Evolutionary conservation across 2,329 filamentous ascomycete genomes (phyloP).

Genomic region (Incumbomyces delicatus): DNA sequence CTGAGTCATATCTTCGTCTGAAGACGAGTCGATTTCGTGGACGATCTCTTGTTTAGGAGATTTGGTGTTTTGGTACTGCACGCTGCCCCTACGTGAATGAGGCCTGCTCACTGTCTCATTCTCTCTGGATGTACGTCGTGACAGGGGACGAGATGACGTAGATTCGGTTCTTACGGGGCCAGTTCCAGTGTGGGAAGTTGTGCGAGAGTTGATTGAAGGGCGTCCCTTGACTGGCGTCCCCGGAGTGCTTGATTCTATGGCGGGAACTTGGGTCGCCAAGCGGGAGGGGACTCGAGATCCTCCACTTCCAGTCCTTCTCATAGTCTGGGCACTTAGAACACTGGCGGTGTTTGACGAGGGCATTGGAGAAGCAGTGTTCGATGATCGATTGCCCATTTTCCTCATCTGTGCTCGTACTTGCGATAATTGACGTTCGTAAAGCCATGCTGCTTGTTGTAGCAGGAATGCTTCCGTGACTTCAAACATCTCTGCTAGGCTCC

Average conservation of each 20-base stretch:
- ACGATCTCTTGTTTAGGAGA: slow-evolving; percentile 14
- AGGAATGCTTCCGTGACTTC: slow-evolving; percentile 81
- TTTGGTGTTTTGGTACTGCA: slow-evolving; percentile 16
- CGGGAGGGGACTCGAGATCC: slow-evolving; percentile 31
- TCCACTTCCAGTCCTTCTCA: slow-evolving; percentile 25
- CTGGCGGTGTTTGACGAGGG: slow-evolving; percentile 35
- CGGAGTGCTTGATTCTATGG: slow-evolving; percentile 14
- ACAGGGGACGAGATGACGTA: slow-evolving; percentile 14
- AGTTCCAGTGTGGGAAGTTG: slow-evolving; percentile 4
- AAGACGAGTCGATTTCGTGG: slow-evolving; percentile 15
- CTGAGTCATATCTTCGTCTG: slow-evolving; percentile 19
- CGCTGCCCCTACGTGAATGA: slow-evolving; percentile 19
- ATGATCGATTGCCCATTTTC: slow-evolving; percentile 41
- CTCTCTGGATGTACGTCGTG: slow-evolving; percentile 16
- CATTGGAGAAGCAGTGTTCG: slow-evolving; percentile 32
- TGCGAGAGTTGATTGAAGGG: slow-evolving; percentile 15
- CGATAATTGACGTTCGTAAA: slow-evolving; percentile 82
- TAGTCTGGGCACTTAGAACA: slow-evolving; percentile 28
- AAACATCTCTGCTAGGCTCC: slow-evolving; percentile 55
- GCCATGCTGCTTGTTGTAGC: slow-evolving; percentile 84
- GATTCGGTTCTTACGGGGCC: slow-evolving; percentile 7
- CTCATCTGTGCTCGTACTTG: slow-evolving; percentile 86
- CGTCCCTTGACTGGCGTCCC: slow-evolving; percentile 18
- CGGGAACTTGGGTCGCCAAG: slow-evolving; percentile 22
- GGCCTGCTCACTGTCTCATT: slow-evolving; percentile 8